Conservation (phyloP, 306 rosid genomes). For the Prunus kanzakura region DNA sequence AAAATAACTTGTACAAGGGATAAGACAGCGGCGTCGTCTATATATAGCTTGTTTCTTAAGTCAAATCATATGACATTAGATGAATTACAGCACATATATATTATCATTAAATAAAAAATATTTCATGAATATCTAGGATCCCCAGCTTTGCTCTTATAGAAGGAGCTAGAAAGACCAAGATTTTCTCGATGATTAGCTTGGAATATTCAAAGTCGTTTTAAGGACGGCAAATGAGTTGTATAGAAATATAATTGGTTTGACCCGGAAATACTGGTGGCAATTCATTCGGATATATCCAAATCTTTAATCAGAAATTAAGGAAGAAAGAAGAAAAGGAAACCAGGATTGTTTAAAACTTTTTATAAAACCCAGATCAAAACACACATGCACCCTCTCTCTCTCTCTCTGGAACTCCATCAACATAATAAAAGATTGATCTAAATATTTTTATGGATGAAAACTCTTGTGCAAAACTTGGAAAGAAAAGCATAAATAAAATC, state of each 20-base stretch:
- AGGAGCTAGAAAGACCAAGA: background rate
- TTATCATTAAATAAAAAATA: background rate
- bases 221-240: background rate
- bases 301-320: background rate
- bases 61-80: background rate
- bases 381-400: no score
- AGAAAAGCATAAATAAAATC: no score
- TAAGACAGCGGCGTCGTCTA: constrained; percentile 28
- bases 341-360: background rate
- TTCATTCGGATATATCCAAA: background rate
- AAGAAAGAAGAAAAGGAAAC: background rate
- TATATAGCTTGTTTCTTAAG: constrained; percentile 25
- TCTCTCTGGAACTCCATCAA: no score
- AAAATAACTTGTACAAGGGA: constrained; percentile 5
- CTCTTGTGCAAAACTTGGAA: no score
- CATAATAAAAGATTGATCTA: background rate
- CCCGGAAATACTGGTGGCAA: background rate
- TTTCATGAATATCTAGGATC: background rate
- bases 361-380: background rate
- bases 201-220: background rate
- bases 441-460: background rate
- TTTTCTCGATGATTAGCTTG: background rate
- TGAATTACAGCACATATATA: background rate
- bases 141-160: background rate
- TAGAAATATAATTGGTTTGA: background rate